These are phyloP conservation scores for Cryptosporidium meleagridis DNA, from an alignment of 169 alveolate species.

Conservation along the genomic window DNA sequence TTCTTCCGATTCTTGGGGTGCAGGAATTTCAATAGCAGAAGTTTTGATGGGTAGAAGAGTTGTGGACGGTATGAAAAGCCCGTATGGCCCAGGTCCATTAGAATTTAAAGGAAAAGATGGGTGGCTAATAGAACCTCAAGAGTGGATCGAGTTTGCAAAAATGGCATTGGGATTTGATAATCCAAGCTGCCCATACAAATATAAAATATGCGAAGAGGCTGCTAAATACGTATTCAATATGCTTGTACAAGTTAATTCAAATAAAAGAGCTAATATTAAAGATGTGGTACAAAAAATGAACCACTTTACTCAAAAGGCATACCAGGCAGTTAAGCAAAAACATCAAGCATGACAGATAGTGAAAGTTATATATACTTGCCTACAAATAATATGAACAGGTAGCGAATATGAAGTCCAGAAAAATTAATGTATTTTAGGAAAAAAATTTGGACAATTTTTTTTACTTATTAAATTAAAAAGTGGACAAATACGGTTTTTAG, in stretches of 20 bases:
- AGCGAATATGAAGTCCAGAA: neutral
- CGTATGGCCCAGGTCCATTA: constrained; percentile 86
- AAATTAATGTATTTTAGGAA: neutral
- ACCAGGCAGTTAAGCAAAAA: constrained; percentile 39
- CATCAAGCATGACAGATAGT: constrained; percentile 5
- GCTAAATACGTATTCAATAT: constrained; percentile 57
- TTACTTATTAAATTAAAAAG: neutral
- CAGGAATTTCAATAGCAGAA: constrained; percentile 87
- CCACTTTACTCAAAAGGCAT: constrained; percentile 68
- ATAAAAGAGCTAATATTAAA: constrained; percentile 49
- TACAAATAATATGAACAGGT: neutral
- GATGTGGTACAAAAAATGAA: constrained; percentile 64
- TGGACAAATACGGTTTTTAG: neutral
- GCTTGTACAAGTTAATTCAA: constrained; percentile 73
- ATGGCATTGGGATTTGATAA: constrained; percentile 71
- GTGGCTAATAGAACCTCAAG: constrained; percentile 69
- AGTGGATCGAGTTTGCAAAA: constrained; percentile 71
- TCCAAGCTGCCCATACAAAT: constrained; percentile 33
- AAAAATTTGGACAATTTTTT: neutral
- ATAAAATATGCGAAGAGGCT: constrained; percentile 67
- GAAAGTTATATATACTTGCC: neutral
- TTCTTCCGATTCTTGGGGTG: constrained; percentile 89
- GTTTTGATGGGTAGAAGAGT: constrained; percentile 85
- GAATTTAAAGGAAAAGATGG: constrained; percentile 82
- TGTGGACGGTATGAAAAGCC: constrained; percentile 84